A percentile compares a stretch with the other conserved stretches of the same genome.
phyloP scores from a whole-genome alignment of 139 green algal species.

The Marvania coccoides region DNA sequence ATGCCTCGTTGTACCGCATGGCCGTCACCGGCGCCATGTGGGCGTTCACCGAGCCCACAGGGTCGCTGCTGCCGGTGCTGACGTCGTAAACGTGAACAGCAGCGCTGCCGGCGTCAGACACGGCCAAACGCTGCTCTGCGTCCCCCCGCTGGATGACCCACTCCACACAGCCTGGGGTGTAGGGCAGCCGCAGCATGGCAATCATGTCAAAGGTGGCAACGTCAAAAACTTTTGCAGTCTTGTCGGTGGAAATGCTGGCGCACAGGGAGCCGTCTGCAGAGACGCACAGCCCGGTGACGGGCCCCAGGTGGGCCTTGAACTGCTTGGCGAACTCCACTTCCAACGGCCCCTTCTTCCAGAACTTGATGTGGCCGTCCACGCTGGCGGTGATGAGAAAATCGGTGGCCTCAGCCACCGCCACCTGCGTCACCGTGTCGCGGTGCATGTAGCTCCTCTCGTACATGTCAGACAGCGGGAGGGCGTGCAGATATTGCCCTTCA shows the following conservation, averaged over 20 bases:
- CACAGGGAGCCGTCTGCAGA: constrained; percentile 33
- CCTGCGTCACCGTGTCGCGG: constrained; percentile 83
- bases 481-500: constrained; percentile 66
- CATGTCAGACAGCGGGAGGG: constrained; percentile 69
- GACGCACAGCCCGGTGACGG: constrained; percentile 50
- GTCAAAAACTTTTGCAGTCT: constrained; percentile 79
- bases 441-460: constrained; percentile 99
- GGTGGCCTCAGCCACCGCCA: constrained; percentile 52
- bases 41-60: constrained; percentile 46
- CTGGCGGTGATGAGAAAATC: constrained; percentile 81
- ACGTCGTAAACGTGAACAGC: constrained; percentile 79
- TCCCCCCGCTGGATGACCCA: constrained; percentile 82
- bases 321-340: constrained; percentile 90
- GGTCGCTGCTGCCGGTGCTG: constrained; percentile 42
- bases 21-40: constrained; percentile 53
- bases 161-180: constrained; percentile 63
- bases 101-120: constrained; percentile 66
- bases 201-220: constrained; percentile 96
- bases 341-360: constrained; percentile 91
- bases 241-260: constrained; percentile 34
- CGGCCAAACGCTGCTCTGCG: constrained; percentile 61
- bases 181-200: constrained; percentile 83
- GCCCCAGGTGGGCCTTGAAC: constrained; percentile 76
- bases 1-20: constrained; percentile 67
- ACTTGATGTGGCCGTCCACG: constrained; percentile 90